Base-by-base conservation (phyloP, 176 grass and related monocot genomes). In the Musa troglodytarum region DNA sequence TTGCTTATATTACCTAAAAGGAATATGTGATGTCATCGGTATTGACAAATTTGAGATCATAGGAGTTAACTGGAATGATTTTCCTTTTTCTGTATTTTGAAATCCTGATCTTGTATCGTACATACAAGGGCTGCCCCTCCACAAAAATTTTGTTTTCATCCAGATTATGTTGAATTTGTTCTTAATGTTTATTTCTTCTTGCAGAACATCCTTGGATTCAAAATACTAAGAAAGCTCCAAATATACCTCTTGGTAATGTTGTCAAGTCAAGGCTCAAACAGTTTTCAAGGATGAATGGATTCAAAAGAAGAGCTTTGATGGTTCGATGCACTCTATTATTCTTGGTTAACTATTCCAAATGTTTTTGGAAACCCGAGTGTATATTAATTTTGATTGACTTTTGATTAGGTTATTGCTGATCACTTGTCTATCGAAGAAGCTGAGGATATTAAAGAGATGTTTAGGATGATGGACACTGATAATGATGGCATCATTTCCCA, bases 261-360 rank as follows among this genome's bases (percentile, higher is more conserved):
- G 90, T 98, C 51, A 98, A 98, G 82, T 91, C 88, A 63, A 93
- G 90, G 80, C 94, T 98, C 54, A 93, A 98, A 85, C 94, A 98
- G 69, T 93, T 98, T 85, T 98, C 90, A 73, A 89, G 94, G 66
- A 98, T 98, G 94, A 98, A 98, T 79, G 83, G 90, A 87, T 98
- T 98, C 82, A 98, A 98, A 87, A 93, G 94, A 80, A 98, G 94
- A 83, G 94, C 93, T 73, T 83, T 97, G 79, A 87, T 90, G 81
- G 93, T 93, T 50, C 71, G 83, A 82, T 62, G 50, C 17, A 78
- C 17, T 25, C 17, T 53, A 57, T 79, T 49, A 43, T 58, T 66
- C 66, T 71, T 50, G 25, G 19, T 75, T 50, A 68, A 69, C 20
- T 24, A 68, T 21, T 22, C 63, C 65, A 26, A 68, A 50, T 75